Percentiles rank a stretch among this genome's conserved stretches.
Evolutionary conservation across 306 rosid species (phyloP).

Genomic region (Vigna trinervia): DNA sequence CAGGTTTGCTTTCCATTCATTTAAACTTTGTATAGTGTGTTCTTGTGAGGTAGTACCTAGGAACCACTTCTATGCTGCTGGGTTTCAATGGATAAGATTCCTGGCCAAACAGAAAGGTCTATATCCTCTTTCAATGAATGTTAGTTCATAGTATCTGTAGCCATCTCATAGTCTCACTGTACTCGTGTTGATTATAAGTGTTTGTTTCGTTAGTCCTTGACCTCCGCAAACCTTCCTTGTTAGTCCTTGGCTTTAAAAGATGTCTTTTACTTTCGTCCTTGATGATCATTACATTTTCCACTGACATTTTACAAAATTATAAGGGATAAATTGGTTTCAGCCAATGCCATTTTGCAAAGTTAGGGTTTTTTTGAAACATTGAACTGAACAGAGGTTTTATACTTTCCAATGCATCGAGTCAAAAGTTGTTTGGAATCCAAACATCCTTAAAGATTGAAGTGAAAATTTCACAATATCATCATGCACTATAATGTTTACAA

Average conservation of each 20-base stretch:
- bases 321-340: neutral
- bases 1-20: constrained; percentile 64
- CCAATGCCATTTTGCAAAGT: neutral
- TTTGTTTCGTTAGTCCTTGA: neutral
- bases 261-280: neutral
- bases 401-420: neutral
- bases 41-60: constrained; percentile 33
- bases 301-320: neutral
- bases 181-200: neutral
- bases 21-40: constrained; percentile 37
- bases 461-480: neutral
- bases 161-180: neutral
- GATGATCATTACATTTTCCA: neutral
- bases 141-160: constrained; percentile 23
- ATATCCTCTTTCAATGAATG: constrained; percentile 13
- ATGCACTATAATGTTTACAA: neutral
- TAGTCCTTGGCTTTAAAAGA: neutral
- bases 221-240: neutral
- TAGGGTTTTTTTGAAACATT: neutral
- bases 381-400: neutral
- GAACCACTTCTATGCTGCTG: constrained; percentile 53
- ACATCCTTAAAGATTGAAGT: neutral
- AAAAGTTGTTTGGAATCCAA: neutral
- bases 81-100: constrained; percentile 38
- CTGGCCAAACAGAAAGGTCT: constrained; percentile 26